A percentile compares a stretch with the other conserved stretches of the same genome.
Conservation (phyloP, 208 protist species). For the Trypanosoma scelopori region DNA sequence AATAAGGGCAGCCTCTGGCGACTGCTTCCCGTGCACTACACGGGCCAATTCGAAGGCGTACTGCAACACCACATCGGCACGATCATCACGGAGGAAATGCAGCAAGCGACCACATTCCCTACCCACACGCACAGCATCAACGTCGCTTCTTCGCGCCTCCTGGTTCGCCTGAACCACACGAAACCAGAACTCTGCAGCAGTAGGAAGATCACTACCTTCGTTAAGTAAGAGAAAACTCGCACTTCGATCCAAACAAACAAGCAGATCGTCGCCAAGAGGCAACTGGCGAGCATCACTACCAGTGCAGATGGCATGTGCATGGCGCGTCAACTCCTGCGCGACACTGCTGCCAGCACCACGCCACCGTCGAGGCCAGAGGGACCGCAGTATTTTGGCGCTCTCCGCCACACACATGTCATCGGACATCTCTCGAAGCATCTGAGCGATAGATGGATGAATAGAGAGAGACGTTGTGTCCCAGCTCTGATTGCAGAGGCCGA, state of each 20-base stretch:
- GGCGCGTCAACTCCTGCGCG: conserved; percentile 68
- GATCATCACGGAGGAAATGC: conserved; percentile 60
- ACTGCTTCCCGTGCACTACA: conserved; percentile 47
- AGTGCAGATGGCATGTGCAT: conserved; percentile 52
- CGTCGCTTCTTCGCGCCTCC: conserved; percentile 2
- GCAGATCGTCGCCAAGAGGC: conserved; percentile 34
- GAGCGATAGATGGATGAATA: conserved; percentile 59
- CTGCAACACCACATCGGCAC: conserved; percentile 54
- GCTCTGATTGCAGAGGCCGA: conserved; percentile 61
- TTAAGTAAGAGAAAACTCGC: conserved; percentile 67
- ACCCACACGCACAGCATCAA: conserved; percentile 54
- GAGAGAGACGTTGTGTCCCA: conserved; percentile 67
- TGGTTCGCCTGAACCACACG: conserved; percentile 22
- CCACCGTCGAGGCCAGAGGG: conserved; percentile 79
- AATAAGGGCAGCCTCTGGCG: conserved; percentile 64
- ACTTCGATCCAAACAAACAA: conserved; percentile 61
- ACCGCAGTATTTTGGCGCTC: conserved; percentile 35
- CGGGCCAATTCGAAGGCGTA: conserved; percentile 38
- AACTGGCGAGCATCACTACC: conserved; percentile 24
- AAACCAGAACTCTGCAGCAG: conserved; percentile 76
- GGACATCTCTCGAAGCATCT: conserved; percentile 30
- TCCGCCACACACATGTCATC: conserved; percentile 16
- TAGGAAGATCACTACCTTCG: conserved; percentile 49
- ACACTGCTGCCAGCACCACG: conserved; percentile 55
- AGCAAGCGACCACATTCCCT: conserved; percentile 78